Evolutionary conservation across 2,329 filamentous ascomycete genomes (phyloP).

Genomic region (Paraphaeosphaeria sporulosa): DNA sequence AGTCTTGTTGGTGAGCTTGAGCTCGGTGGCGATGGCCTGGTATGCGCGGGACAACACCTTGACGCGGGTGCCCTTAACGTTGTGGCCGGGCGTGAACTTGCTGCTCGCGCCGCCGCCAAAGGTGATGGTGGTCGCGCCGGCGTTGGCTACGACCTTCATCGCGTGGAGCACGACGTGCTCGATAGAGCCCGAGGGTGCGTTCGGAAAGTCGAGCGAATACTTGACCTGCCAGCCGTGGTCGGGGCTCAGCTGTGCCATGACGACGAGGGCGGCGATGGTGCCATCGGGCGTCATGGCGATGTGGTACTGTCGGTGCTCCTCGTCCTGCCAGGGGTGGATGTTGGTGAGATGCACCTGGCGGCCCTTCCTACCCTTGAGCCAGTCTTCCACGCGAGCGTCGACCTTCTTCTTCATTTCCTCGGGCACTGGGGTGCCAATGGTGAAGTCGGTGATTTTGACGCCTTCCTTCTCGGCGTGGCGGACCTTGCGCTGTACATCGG

Average conservation of each 20-base stretch:
- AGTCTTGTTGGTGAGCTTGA: conserved; percentile 82
- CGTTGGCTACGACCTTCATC: conserved; percentile 66
- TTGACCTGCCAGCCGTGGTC: conserved; percentile 92
- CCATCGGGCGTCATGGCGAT: conserved; percentile 78
- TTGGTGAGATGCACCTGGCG: conserved; percentile 90
- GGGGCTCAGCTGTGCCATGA: conserved; percentile 81
- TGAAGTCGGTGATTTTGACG: conserved; percentile 78
- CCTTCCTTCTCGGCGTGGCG: conserved; percentile 83
- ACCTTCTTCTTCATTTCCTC: conserved; percentile 73
- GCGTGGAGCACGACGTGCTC: conserved; percentile 81
- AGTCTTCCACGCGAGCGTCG: conserved; percentile 77
- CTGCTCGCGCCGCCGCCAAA: conserved; percentile 85
- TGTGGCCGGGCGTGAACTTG: conserved; percentile 78
- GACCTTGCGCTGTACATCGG: conserved; percentile 75
- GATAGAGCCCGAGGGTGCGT: conserved; percentile 84
- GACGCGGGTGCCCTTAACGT: conserved; percentile 80
- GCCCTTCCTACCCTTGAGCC: conserved; percentile 81
- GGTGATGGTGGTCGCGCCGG: conserved; percentile 73
- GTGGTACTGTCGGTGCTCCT: conserved; percentile 84
- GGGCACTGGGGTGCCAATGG: conserved; percentile 67
- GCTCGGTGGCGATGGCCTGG: conserved; percentile 79
- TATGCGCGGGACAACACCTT: conserved; percentile 86
- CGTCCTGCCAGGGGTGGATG: conserved; percentile 86
- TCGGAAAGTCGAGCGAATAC: conserved; percentile 93
- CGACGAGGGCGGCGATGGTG: conserved; percentile 77